phyloP scores from a whole-genome alignment of 1,139 yeast genomes.

The Wickerhamiella pararugosa region DNA sequence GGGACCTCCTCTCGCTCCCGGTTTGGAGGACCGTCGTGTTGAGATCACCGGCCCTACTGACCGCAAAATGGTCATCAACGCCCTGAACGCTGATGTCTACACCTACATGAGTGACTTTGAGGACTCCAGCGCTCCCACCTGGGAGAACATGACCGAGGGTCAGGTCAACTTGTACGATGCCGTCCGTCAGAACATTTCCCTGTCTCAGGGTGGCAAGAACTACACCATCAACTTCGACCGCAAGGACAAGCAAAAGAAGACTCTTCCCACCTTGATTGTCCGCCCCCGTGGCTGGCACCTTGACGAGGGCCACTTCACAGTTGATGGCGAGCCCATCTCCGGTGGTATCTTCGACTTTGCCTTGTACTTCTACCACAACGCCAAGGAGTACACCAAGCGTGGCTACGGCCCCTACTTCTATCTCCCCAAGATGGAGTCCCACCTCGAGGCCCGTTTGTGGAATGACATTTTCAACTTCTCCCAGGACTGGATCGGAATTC shows the following conservation, averaged over 20 bases:
- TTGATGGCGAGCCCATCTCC: slow-evolving; percentile 62
- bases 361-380: slow-evolving; percentile 60
- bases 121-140: slow-evolving; percentile 91
- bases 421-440: slow-evolving; percentile 71
- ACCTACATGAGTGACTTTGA: slow-evolving; percentile 94
- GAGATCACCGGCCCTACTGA: slow-evolving; percentile 54
- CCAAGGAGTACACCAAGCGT: slow-evolving; percentile 40
- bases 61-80: slow-evolving; percentile 88
- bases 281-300: slow-evolving; percentile 85
- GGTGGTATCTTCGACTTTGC: slow-evolving; percentile 72
- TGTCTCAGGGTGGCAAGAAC: slow-evolving; percentile 41
- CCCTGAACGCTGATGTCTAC: slow-evolving; percentile 75
- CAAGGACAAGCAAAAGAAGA: slow-evolving; percentile 25
- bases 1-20: slow-evolving; percentile 64
- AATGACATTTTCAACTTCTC: slow-evolving; percentile 56
- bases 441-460: slow-evolving; percentile 67
- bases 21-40: slow-evolving; percentile 60
- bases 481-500: slow-evolving; percentile 50
- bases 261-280: slow-evolving; percentile 57
- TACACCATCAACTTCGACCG: slow-evolving; percentile 39
- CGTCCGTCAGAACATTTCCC: slow-evolving; percentile 52
- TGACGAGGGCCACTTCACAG: slow-evolving; percentile 53
- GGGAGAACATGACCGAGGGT: slow-evolving; percentile 77
- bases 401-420: slow-evolving; percentile 70
- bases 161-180: slow-evolving; percentile 90